A percentile compares a stretch with the other conserved stretches of the same genome.
These are phyloP conservation scores for Porphyrellus sp. DNA, from an alignment of 1,284 basidiomycete genomes.

Conservation along the genomic window DNA sequence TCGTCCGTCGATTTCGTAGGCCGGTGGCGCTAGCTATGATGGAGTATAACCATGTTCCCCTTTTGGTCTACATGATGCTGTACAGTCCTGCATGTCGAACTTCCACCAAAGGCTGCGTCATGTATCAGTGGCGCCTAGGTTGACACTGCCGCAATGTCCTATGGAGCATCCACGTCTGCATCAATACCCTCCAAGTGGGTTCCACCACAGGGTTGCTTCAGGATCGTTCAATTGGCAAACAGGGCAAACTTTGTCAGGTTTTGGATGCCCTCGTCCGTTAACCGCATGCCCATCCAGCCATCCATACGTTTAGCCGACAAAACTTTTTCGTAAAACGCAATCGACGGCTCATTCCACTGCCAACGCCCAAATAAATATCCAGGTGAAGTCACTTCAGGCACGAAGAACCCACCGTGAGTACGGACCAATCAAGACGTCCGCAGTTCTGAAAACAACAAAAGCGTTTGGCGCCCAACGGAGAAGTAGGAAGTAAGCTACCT, in stretches of 20 bases:
- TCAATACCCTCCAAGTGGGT: slow-evolving; percentile 2
- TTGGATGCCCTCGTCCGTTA: slow-evolving; percentile 72
- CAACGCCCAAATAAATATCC: slow-evolving; percentile 8
- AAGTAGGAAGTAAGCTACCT: slow-evolving; percentile 41
- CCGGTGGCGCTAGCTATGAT: slow-evolving; percentile 79
- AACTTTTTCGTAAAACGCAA: slow-evolving; percentile 85
- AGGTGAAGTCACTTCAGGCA: slow-evolving; percentile 1
- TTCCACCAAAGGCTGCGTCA: slow-evolving; percentile 13
- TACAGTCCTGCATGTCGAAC: slow-evolving; percentile 17
- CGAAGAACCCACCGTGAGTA: slow-evolving; percentile 69
- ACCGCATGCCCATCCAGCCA: slow-evolving; percentile 89
- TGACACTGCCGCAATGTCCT: slow-evolving; percentile 21
- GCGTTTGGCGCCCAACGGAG: slow-evolving; percentile 4
- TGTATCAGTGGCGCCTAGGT: slow-evolving; percentile 23
- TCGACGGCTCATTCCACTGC: slow-evolving; percentile 91
- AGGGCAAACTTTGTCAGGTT: slow-evolving; percentile 47
- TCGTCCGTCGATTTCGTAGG: slow-evolving; percentile 42
- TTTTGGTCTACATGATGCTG: slow-evolving; percentile 15
- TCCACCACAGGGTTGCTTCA: slow-evolving; percentile 1
- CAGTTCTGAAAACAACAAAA: slow-evolving; percentile 52
- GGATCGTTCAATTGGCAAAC: slow-evolving; percentile 18
- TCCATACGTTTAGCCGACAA: slow-evolving; percentile 71
- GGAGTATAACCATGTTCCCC: slow-evolving; percentile 50
- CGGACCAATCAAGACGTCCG: slow-evolving; percentile 86
- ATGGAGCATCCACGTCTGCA: neutral